Conservation (phyloP, 2,329 filamentous ascomycete species). For the Aschersonia sp. region DNA sequence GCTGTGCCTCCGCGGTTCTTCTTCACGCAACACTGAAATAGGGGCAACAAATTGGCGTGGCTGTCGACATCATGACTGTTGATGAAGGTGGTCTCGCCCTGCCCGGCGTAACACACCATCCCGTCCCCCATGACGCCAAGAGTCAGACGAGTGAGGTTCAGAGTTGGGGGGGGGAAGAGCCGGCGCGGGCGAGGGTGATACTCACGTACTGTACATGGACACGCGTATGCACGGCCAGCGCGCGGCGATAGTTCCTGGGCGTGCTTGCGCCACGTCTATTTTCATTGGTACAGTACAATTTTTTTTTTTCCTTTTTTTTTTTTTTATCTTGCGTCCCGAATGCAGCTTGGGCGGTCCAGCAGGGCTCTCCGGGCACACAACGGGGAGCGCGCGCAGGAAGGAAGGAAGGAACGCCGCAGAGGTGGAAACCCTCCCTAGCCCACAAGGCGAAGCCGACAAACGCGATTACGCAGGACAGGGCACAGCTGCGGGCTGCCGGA, state of each 20-base stretch:
- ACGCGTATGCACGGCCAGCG: not conserved
- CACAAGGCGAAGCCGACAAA: not conserved
- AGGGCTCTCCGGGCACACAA: not conserved
- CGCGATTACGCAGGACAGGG: slow-evolving; percentile 1
- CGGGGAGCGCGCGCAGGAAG: not conserved
- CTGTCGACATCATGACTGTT: not conserved
- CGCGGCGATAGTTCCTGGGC: not conserved
- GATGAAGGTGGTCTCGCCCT: not conserved
- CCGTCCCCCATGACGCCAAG: not conserved
- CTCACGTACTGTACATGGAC: not conserved
- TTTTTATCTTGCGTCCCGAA: too few relatives aligned
- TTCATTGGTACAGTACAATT: too few relatives aligned
- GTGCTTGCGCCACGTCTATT: not conserved
- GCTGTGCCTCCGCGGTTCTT: not conserved
- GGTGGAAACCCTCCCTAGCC: not conserved
- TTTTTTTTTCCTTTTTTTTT: too few relatives aligned
- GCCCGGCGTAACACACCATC: not conserved
- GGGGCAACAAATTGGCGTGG: not conserved
- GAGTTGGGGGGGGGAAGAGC: not conserved
- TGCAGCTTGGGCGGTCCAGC: not conserved
- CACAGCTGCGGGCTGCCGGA: slow-evolving; percentile 4
- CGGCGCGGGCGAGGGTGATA: too few relatives aligned
- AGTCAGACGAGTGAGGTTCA: not conserved
- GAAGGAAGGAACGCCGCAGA: not conserved
- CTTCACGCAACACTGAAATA: not conserved